Evolutionary conservation across 2,329 filamentous ascomycete species (phyloP).

Genomic region (Aspergillus flavus): DNA sequence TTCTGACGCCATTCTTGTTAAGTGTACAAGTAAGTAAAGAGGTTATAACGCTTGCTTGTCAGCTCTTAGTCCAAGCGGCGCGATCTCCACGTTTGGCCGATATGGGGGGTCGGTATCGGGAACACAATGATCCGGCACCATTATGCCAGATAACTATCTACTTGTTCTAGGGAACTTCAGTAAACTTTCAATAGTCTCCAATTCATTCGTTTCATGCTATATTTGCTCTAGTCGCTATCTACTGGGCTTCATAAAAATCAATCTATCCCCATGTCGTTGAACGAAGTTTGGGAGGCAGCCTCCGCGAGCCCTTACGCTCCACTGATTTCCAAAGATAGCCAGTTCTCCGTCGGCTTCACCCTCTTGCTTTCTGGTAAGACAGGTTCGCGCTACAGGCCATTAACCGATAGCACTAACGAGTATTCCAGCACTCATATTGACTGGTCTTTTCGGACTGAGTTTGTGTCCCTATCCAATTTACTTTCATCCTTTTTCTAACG

Average conservation of each 20-base stretch:
- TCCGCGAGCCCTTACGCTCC: conserved; percentile 83
- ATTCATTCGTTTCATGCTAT: not conserved
- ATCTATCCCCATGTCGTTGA: conserved; percentile 62
- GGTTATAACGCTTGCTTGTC: conserved; percentile 5
- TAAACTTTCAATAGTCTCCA: conserved; percentile 14
- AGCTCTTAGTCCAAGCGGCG: conserved; percentile 9
- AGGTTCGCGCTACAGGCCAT: not conserved
- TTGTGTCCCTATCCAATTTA: conserved; percentile 37
- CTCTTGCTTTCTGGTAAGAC: conserved; percentile 67
- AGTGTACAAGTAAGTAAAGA: conserved; percentile 15
- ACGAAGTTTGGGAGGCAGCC: conserved; percentile 92
- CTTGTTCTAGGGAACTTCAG: conserved; percentile 13
- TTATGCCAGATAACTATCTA: conserved; percentile 25
- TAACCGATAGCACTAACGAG: conserved; percentile 14
- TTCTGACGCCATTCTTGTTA: conserved; percentile 33
- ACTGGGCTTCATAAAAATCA: conserved; percentile 6
- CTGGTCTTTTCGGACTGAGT: conserved; percentile 86
- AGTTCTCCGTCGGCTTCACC: conserved; percentile 78
- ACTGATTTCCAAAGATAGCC: conserved; percentile 75
- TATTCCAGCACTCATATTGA: conserved; percentile 63
- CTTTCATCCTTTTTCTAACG: conserved; percentile 12
- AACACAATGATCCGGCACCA: conserved; percentile 25
- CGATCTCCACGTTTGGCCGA: conserved; percentile 20
- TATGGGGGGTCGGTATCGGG: conserved; percentile 26
- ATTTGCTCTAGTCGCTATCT: conserved; percentile 3